Conservation (phyloP, 2,329 filamentous ascomycete genomes). For the Fusarium coicis region DNA sequence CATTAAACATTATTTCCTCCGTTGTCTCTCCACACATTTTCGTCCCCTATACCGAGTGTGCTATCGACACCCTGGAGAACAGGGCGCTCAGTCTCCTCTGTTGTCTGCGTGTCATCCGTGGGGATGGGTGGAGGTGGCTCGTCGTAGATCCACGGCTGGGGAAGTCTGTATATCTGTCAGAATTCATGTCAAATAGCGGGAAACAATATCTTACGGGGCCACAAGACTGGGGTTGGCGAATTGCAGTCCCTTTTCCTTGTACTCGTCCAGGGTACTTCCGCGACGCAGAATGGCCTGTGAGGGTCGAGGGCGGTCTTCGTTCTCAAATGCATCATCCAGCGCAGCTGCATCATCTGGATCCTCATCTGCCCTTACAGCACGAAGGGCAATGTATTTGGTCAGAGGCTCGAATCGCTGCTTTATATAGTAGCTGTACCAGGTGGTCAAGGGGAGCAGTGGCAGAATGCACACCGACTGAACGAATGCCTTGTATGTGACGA, state of each 20-base stretch:
- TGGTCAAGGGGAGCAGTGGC: conserved; percentile 80
- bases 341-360: conserved; percentile 53
- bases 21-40: conserved; percentile 52
- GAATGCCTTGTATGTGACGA: conserved; percentile 80
- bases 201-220: conserved; percentile 64
- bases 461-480: conserved; percentile 77
- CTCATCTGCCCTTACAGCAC: conserved; percentile 76
- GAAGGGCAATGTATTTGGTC: conserved; percentile 90
- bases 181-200: conserved; percentile 8
- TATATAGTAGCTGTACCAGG: conserved; percentile 92
- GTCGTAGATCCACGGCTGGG: conserved; percentile 75
- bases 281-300: conserved; percentile 58
- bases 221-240: conserved; percentile 84
- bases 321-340: conserved; percentile 52
- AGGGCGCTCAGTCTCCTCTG: conserved; percentile 39
- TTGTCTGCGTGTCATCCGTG: conserved; percentile 43
- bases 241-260: conserved; percentile 72
- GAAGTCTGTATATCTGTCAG: conserved; percentile 60
- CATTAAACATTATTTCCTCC: conserved; percentile 39
- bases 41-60: conserved; percentile 53
- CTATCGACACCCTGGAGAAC: conserved; percentile 51
- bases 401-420: conserved; percentile 84
- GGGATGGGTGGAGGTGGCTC: conserved; percentile 59
- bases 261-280: conserved; percentile 77
- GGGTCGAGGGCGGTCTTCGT: conserved; percentile 52